These are phyloP conservation scores for Crithidia thermophila DNA, from an alignment of 208 protist genomes.

Conservation along the genomic window DNA sequence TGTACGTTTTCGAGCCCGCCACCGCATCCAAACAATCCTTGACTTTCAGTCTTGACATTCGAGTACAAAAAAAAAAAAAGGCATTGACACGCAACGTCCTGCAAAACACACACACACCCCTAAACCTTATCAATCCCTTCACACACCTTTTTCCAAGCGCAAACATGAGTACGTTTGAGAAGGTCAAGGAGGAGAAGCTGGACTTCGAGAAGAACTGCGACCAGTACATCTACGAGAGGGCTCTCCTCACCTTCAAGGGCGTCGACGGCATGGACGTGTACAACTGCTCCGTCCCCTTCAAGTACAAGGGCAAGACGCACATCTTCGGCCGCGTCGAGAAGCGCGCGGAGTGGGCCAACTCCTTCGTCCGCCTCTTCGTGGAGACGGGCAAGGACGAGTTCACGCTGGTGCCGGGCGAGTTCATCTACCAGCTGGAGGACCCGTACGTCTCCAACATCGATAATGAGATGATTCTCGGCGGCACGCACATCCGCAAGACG, in stretches of 20 bases:
- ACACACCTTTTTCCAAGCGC: not conserved
- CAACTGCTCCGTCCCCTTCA: slow-evolving; percentile 72
- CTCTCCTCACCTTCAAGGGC: slow-evolving; percentile 58
- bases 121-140: not conserved
- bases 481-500: slow-evolving; percentile 59
- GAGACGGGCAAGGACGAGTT: slow-evolving; percentile 65
- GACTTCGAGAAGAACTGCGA: slow-evolving; percentile 50
- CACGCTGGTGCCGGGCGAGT: slow-evolving; percentile 37
- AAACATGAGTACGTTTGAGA: slow-evolving; percentile 41
- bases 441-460: slow-evolving; percentile 49
- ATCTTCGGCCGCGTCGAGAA: slow-evolving; percentile 65
- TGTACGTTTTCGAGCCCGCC: no score
- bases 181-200: slow-evolving; percentile 44
- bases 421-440: slow-evolving; percentile 52
- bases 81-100: not conserved
- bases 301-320: slow-evolving; percentile 49
- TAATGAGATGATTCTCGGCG: slow-evolving; percentile 51
- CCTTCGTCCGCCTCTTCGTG: slow-evolving; percentile 53
- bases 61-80: not conserved
- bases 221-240: slow-evolving; percentile 48
- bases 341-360: slow-evolving; percentile 63
- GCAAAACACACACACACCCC: no score
- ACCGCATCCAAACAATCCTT: no score
- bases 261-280: slow-evolving; percentile 75
- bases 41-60: no score